A percentile compares a stretch with the other conserved stretches of the same genome.
These are phyloP conservation scores for Candida oleophila DNA, from an alignment of 805 yeast species.

Conservation along the genomic window DNA sequence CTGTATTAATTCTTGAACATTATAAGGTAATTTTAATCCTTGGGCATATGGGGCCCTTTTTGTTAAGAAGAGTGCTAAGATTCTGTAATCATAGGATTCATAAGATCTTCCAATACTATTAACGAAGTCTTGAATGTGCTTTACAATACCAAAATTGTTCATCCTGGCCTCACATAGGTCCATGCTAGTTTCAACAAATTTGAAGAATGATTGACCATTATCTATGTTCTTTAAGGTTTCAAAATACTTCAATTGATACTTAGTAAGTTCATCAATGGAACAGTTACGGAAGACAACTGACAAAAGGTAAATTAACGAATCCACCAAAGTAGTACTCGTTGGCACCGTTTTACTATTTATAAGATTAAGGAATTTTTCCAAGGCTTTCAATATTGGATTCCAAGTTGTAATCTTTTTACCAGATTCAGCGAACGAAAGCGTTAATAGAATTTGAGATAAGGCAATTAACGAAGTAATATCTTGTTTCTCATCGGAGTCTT, in stretches of 20 bases:
- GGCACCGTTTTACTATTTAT: conserved; percentile 8
- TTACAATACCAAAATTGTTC: conserved; percentile 40
- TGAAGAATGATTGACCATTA: conserved; percentile 37
- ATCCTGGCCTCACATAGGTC: conserved; percentile 45
- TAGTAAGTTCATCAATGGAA: conserved; percentile 46
- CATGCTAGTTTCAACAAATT: conserved; percentile 48
- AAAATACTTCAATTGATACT: conserved; percentile 44
- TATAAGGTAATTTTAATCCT: conserved; percentile 24
- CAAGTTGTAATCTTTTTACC: conserved; percentile 63
- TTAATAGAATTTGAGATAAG: conserved; percentile 40
- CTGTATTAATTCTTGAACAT: conserved; percentile 20
- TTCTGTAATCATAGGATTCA: conserved; percentile 13
- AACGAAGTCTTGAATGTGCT: conserved; percentile 49
- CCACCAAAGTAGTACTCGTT: conserved; percentile 16
- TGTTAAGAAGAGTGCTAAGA: conserved; percentile 7
- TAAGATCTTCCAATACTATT: conserved; percentile 15
- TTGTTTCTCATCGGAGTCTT: conserved; percentile 1
- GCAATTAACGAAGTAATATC: conserved; percentile 18
- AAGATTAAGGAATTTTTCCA: conserved; percentile 14
- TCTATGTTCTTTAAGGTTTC: conserved; percentile 33
- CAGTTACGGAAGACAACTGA: conserved; percentile 56
- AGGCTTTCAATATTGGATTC: conserved; percentile 28
- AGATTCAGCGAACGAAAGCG: conserved; percentile 64
- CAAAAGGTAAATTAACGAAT: conserved; percentile 43
- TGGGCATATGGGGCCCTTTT: conserved; percentile 3